Conservation (phyloP, 768 basidiomycete genomes). For the Psilocybe cyanescens region DNA sequence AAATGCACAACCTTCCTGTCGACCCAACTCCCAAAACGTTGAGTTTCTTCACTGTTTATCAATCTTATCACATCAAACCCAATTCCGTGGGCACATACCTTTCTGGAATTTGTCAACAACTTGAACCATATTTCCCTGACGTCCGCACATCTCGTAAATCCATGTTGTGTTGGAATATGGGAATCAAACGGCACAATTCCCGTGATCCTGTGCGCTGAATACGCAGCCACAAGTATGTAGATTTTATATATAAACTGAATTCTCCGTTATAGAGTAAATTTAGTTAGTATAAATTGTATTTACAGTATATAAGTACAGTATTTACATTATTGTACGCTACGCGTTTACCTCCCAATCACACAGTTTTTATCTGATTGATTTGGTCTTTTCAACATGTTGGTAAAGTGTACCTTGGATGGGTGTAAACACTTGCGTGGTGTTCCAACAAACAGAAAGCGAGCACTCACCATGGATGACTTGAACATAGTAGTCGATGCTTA, state of each 20-base stretch:
- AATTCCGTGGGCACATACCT: slow-evolving; percentile 38
- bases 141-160: slow-evolving; percentile 26
- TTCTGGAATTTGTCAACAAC: slow-evolving; percentile 41
- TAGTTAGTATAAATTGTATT: too few relatives aligned
- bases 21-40: slow-evolving; percentile 38
- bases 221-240: too few relatives aligned
- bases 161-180: too few relatives aligned
- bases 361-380: too few relatives aligned
- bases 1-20: slow-evolving; percentile 28
- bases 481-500: neutral
- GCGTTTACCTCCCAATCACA: too few relatives aligned
- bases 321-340: too few relatives aligned
- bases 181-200: too few relatives aligned
- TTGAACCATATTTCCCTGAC: slow-evolving; percentile 36
- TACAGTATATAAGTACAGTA: too few relatives aligned
- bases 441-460: slow-evolving; percentile 27
- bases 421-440: slow-evolving; percentile 24
- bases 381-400: too few relatives aligned
- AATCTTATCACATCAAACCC: slow-evolving; percentile 39
- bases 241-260: too few relatives aligned
- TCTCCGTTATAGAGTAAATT: too few relatives aligned
- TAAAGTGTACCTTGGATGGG: slow-evolving; percentile 32
- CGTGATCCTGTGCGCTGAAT: too few relatives aligned
- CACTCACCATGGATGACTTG: slow-evolving; percentile 26
- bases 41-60: slow-evolving; percentile 38